Evolutionary conservation across 208 protist species (phyloP), one percentile per base, ranked within the genome.

Genomic region (Wallacemonas sp.): DNA sequence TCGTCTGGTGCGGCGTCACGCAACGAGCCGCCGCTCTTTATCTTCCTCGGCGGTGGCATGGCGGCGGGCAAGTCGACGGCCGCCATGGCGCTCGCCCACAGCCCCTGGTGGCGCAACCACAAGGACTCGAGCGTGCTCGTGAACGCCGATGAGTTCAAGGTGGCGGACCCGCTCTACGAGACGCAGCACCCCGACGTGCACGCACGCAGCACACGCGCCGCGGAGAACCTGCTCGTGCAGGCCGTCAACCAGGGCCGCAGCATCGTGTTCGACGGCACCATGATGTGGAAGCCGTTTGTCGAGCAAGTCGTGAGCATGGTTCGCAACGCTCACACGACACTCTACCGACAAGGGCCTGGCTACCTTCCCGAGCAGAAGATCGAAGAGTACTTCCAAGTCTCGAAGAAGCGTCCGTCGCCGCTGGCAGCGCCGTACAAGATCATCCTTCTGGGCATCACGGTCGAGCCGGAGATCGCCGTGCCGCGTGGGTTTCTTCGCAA

Each of bases 211-310:
- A 91, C 85, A 2, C 76, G 80, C 11, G 76, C 79, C 4, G 90
- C 90, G 8, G 87, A 96, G 63, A 85, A 81, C 46, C 71, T 94
- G 6, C 74, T 96, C 19, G 85, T 96, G 48, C 63, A 85, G 68
- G 82, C 87, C 17, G 64, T 96, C 30, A 96, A 96, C 69, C 75
- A 85, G 41, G 83, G 90, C 24, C 85, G 85, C 24, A 91, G 76
- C 58, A 88, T 92, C 48, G 87, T 96, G 26, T 87, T 93, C 54
- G 90, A 96, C 61, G 84, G 87, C 39, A 96, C 90, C 0, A 96
- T 96, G 90, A 93, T 93, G 90, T 96, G 90, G 87, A 74, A 70
- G 30, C 90, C 90, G 21, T 96, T 93, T 74, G 74, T 96, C 34
- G 62, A 80, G 61, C 87, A 96, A 49, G 79, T 90, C 2, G 76